Conservation (phyloP, 2,329 filamentous ascomycete genomes). For the Hyphodiscus sp. region DNA sequence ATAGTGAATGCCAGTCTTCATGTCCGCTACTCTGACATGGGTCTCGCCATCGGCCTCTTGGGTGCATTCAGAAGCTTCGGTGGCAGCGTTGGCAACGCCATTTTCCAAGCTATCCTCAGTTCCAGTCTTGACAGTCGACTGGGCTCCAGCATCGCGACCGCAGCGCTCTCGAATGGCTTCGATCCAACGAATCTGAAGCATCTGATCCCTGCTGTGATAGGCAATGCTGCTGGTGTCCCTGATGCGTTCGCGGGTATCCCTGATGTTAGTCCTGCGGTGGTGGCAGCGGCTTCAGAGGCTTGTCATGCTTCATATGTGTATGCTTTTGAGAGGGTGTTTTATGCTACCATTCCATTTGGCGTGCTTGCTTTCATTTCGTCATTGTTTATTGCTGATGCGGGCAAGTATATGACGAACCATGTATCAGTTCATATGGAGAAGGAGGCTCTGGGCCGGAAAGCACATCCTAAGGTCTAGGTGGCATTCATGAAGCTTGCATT, state of each 20-base stretch:
- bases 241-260: conserved; percentile 31
- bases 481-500: too few relatives aligned
- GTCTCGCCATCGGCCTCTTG: too few relatives aligned
- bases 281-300: conserved; percentile 14
- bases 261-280: conserved; percentile 27
- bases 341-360: conserved; percentile 35
- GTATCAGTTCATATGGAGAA: conserved; percentile 29
- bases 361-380: conserved; percentile 32
- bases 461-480: too few relatives aligned
- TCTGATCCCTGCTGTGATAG: conserved; percentile 28
- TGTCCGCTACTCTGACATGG: too few relatives aligned
- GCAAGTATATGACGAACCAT: conserved; percentile 29
- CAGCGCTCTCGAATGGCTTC: conserved; percentile 27
- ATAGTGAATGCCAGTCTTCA: too few relatives aligned
- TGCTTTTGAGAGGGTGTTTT: conserved; percentile 40
- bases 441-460: too few relatives aligned
- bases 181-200: conserved; percentile 12
- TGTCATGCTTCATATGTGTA: conserved; percentile 29
- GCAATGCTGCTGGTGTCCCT: conserved; percentile 29
- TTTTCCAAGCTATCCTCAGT: conserved; percentile 31
- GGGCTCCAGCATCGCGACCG: conserved; percentile 22
- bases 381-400: conserved; percentile 30
- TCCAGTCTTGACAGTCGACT: conserved; percentile 27
- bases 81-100: conserved; percentile 31
- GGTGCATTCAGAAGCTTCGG: conserved; percentile 29